These are phyloP conservation scores for Lasiosphaeria miniovina DNA, from an alignment of 495 filamentous ascomycete genomes.

Conservation along the genomic window DNA sequence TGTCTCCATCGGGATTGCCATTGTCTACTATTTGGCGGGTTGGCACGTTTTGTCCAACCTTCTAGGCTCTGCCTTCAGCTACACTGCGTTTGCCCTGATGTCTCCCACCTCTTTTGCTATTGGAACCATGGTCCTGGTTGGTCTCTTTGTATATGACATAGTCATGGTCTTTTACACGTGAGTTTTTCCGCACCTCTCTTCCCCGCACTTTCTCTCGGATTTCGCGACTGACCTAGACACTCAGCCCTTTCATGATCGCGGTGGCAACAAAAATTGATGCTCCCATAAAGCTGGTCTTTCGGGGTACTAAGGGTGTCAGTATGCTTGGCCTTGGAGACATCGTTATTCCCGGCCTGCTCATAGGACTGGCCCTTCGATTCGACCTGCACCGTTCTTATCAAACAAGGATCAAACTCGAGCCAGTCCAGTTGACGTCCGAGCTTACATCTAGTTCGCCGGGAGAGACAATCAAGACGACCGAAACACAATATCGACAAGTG, in stretches of 20 bases:
- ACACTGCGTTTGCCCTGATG: constrained; percentile 74
- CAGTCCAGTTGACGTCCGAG: constrained; percentile 34
- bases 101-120: constrained; percentile 88
- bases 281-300: constrained; percentile 90
- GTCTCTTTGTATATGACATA: constrained; percentile 92
- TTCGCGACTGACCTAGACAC: constrained; percentile 13
- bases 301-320: constrained; percentile 61
- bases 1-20: constrained; percentile 56
- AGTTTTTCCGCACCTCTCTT: constrained; percentile 21
- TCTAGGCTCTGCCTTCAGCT: constrained; percentile 82
- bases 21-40: constrained; percentile 65
- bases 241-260: constrained; percentile 83
- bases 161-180: constrained; percentile 95
- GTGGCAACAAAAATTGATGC: constrained; percentile 88
- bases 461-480: constrained; percentile 26
- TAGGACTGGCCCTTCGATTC: constrained; percentile 82
- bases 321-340: constrained; percentile 96
- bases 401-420: constrained; percentile 36
- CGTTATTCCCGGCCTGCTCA: constrained; percentile 90
- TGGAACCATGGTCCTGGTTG: constrained; percentile 70
- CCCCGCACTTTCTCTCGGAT: background rate
- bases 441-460: constrained; percentile 33
- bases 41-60: constrained; percentile 82
- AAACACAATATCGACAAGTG: constrained; percentile 39
- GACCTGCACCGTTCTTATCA: constrained; percentile 84